phyloP scores from a whole-genome alignment of 768 basidiomycete genomes.

The Antrodiella citrinella region DNA sequence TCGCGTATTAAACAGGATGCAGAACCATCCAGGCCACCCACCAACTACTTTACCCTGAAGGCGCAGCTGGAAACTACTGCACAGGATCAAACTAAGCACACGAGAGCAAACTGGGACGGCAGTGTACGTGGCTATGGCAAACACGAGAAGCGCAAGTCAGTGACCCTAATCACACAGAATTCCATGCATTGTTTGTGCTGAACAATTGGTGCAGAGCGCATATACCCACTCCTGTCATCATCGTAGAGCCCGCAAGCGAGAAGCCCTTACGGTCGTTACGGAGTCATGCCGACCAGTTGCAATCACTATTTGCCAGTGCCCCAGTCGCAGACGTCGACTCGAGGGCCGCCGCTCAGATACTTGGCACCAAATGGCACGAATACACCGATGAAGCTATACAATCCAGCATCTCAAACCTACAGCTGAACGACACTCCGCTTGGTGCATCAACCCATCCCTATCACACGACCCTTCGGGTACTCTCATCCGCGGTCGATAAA shows the following conservation, averaged over 20 bases:
- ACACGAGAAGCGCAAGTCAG: slow-evolving; percentile 18
- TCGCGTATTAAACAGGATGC: slow-evolving; percentile 31
- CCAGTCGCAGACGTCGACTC: slow-evolving; percentile 3
- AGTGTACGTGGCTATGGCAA: slow-evolving; percentile 54
- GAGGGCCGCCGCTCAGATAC: slow-evolving; percentile 34
- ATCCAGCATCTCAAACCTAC: slow-evolving; percentile 45
- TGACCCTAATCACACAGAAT: neutral
- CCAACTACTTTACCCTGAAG: slow-evolving; percentile 57
- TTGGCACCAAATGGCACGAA: slow-evolving; percentile 69
- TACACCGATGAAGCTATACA: slow-evolving; percentile 72
- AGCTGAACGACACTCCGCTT: slow-evolving; percentile 36
- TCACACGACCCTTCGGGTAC: slow-evolving; percentile 55
- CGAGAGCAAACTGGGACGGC: slow-evolving; percentile 35
- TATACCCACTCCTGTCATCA: slow-evolving; percentile 18
- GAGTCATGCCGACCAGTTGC: neutral
- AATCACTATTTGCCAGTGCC: neutral
- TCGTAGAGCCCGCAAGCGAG: slow-evolving; percentile 20
- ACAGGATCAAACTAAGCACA: slow-evolving; percentile 20
- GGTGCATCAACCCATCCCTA: slow-evolving; percentile 47
- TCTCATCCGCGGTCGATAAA: slow-evolving; percentile 60
- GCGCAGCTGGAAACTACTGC: slow-evolving; percentile 45
- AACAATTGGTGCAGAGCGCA: slow-evolving; percentile 4
- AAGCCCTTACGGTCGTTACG: neutral
- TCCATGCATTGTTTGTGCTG: neutral
- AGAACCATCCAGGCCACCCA: slow-evolving; percentile 25